phyloP scores from a whole-genome alignment of 345 rosid species.

The Trapa bicornis region DNA sequence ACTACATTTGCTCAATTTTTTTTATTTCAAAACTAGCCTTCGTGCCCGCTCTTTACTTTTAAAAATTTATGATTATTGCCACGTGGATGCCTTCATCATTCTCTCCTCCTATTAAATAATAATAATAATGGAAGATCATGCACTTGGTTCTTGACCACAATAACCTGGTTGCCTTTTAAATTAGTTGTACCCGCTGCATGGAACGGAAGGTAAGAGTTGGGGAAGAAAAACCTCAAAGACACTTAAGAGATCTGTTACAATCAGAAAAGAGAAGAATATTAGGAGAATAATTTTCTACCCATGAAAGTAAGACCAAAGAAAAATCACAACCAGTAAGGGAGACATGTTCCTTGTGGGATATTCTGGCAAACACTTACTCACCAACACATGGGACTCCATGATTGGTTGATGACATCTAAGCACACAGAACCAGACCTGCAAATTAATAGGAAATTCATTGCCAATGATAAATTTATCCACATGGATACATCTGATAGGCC shows the following conservation, averaged over 20 bases:
- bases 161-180: too few species aligned
- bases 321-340: neutral
- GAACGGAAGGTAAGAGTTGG: constrained; percentile 36
- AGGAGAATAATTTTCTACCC: neutral
- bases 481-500: neutral
- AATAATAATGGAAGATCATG: too few species aligned
- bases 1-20: too few species aligned
- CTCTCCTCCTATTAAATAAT: too few species aligned
- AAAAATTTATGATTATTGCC: too few species aligned
- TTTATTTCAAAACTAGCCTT: too few species aligned
- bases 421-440: constrained; percentile 64
- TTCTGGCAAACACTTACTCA: constrained; percentile 12
- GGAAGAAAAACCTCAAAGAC: constrained; percentile 65
- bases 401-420: constrained; percentile 64
- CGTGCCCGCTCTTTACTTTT: too few species aligned
- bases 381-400: constrained; percentile 82
- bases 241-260: constrained; percentile 49
- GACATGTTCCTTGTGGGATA: neutral
- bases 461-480: neutral
- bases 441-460: neutral
- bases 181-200: too few species aligned
- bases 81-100: too few species aligned
- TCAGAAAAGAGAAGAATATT: constrained; percentile 4
- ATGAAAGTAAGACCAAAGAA: neutral
- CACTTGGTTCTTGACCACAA: too few species aligned